A percentile compares a stretch with the other conserved stretches of the same genome.
phyloP scores from a whole-genome alignment of 805 yeast genomes.

The Priceomyces medius region DNA sequence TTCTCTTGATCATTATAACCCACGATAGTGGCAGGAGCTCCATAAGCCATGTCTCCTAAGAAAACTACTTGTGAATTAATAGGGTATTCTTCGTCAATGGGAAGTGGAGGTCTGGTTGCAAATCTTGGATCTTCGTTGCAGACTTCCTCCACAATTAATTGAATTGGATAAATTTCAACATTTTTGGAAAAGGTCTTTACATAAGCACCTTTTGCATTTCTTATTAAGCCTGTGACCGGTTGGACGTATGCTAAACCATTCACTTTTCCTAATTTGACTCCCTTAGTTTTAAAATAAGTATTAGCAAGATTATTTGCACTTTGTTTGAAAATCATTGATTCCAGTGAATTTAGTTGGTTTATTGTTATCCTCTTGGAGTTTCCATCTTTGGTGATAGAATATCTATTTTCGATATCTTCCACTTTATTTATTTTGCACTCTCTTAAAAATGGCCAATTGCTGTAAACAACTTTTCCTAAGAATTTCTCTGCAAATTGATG shows the following conservation, averaged over 20 bases:
- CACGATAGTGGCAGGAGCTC: conserved; percentile 67
- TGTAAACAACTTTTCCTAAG: conserved; percentile 62
- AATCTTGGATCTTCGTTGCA: conserved; percentile 72
- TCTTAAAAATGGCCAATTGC: conserved; percentile 87
- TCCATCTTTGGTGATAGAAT: conserved; percentile 38
- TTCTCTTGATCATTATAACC: conserved; percentile 51
- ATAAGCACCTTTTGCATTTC: conserved; percentile 69
- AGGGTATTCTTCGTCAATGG: conserved; percentile 84
- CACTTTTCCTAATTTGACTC: conserved; percentile 56
- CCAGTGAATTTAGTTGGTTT: conserved; percentile 38
- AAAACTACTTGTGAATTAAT: conserved; percentile 67
- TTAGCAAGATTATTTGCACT: conserved; percentile 35
- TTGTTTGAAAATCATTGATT: conserved; percentile 47
- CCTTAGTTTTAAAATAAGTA: conserved; percentile 54
- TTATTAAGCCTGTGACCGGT: conserved; percentile 73
- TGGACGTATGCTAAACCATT: conserved; percentile 66
- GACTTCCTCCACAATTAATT: conserved; percentile 74
- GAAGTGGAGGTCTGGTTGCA: conserved; percentile 67
- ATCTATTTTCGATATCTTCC: conserved; percentile 52
- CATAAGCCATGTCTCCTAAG: conserved; percentile 85
- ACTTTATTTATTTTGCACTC: conserved; percentile 74
- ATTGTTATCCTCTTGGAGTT: conserved; percentile 25
- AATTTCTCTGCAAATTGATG: conserved; percentile 66
- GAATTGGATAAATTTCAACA: conserved; percentile 67
- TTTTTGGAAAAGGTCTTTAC: conserved; percentile 64